These are phyloP conservation scores for Lecanicillium sp. DNA, from an alignment of 2,329 filamentous ascomycete genomes.

Conservation along the genomic window DNA sequence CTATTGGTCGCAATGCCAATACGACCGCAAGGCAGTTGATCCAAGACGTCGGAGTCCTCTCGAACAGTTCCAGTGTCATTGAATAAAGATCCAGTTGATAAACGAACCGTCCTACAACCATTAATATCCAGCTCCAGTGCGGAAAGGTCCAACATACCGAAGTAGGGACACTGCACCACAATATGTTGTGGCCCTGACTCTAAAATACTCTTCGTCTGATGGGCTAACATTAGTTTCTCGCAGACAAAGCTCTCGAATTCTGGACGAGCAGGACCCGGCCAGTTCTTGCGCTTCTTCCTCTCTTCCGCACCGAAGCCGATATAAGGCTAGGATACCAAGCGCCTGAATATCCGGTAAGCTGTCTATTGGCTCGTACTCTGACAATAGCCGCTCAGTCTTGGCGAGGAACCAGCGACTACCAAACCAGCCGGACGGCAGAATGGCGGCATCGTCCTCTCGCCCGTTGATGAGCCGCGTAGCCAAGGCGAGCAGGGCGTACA, in stretches of 20 bases:
- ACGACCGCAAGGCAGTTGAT: not conserved
- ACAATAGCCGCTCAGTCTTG: not conserved
- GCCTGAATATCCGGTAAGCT: slow-evolving; percentile 15
- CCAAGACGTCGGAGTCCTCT: not conserved
- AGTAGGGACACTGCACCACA: slow-evolving; percentile 15
- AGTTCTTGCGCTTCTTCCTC: slow-evolving; percentile 11
- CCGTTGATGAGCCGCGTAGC: slow-evolving; percentile 7
- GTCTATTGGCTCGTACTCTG: not conserved
- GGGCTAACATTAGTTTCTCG: not conserved
- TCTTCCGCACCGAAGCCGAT: slow-evolving; percentile 10
- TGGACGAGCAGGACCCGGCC: slow-evolving; percentile 4
- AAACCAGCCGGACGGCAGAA: not conserved
- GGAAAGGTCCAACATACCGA: slow-evolving; percentile 10
- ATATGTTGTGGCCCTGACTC: slow-evolving; percentile 8
- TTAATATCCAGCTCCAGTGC: too few relatives aligned
- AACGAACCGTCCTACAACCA: not conserved
- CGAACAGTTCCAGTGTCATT: not conserved
- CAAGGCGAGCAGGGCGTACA: slow-evolving; percentile 14
- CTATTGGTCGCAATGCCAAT: not conserved
- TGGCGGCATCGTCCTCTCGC: not conserved
- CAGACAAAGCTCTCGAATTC: slow-evolving; percentile 3
- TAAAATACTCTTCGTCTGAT: slow-evolving; percentile 1
- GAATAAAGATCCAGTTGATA: not conserved
- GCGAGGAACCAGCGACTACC: slow-evolving; percentile 12
- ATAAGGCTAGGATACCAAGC: slow-evolving; percentile 14